Evolutionary conservation across 805 yeast species (phyloP), one percentile per base, ranked within the genome.

Genomic region (Lipomyces kockii): DNA sequence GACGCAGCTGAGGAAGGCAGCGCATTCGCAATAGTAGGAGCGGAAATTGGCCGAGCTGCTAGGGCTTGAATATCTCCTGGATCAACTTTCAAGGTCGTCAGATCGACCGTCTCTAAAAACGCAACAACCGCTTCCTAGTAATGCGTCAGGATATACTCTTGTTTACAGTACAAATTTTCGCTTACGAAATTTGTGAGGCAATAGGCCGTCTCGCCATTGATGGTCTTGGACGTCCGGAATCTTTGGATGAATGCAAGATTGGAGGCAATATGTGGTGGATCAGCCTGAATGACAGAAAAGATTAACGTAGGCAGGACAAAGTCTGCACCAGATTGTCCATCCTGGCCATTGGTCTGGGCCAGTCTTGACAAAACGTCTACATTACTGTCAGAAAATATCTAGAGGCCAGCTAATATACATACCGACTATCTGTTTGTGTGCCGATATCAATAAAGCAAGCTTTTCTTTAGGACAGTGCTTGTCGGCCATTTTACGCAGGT

Each of bases 201-300:
- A 69, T 81, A 81, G 49, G 78, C 74, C 8, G 77, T 69, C 62
- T 80, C 82, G 25, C 83, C 83, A 32, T 73, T 70, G 12, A 80
- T 62, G 6, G 72, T 71, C 7, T 71, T 64, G 6, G 70, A 63
- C 49, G 81, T 77, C 34, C 84, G 75, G 70, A 80, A 81, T 52
- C 84, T 74, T 54, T 76, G 77, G 58, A 80, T 77, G 70, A 76
- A 81, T 49, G 74, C 60, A 58, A 80, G 70, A 64, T 80, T 80
- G 27, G 77, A 76, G 75, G 78, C 78, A 62, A 79, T 67, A 63
- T 78, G 71, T 1, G 78, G 75, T n/a, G 74, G 71, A 34, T 74
- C 71, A 53, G 74, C 73, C 53, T 74, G 72, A 20, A 79, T 72
- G 27, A 80, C 70, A 6, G 78, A 66, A 64, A 73, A 78, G 9